Evolutionary conservation across 805 yeast species (phyloP), one percentile per base, ranked within the genome.

Genomic region (Hanseniaspora valbyensis): DNA sequence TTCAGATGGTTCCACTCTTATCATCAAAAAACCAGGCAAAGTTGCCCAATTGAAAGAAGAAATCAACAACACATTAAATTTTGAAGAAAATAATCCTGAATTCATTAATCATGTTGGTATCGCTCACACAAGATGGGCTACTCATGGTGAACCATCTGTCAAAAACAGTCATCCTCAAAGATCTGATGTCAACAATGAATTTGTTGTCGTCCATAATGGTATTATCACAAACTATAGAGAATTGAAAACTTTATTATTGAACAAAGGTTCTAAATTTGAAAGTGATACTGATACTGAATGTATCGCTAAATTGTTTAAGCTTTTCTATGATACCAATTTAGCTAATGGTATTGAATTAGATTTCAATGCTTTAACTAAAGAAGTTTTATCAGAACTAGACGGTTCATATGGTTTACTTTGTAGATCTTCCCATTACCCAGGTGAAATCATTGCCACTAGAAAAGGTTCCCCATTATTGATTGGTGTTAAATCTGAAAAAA

Each of bases 41-140:
- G 99, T 92, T 58, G 77, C 76, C 57, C 81, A 79, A 52, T 79
- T 92, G 64, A 81, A 75, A 64, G 73, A 78, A 55, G 80, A 81
- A 67, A 78, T 85, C 57, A 71, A 68, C 29, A 57, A 65, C 21
- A 61, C 65, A 21, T 33, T 48, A 8, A 21, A 48, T 19, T 40
- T 40, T 21, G 42, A 48, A 5, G n/a, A 39, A 18, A 32, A 33
- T 44, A 65, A 76, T 42, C 74, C 80, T 52, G 77, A 83, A 60
- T 88, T 86, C 63, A 81, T 77, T 59, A 78, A 82, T 65, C 98
- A 92, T 64, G 88, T 81, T 54, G 98, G 95, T 64, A 92, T 92
- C 66, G 97, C 98, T 22, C 99, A 92, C 69, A 92, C 99, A 13
- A 84, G 99, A 73, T 92, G 99, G 99, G 99, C 99, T 46, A 92